Base-by-base conservation (phyloP, 768 basidiomycete genomes). In the Leccinum rimulosum region DNA sequence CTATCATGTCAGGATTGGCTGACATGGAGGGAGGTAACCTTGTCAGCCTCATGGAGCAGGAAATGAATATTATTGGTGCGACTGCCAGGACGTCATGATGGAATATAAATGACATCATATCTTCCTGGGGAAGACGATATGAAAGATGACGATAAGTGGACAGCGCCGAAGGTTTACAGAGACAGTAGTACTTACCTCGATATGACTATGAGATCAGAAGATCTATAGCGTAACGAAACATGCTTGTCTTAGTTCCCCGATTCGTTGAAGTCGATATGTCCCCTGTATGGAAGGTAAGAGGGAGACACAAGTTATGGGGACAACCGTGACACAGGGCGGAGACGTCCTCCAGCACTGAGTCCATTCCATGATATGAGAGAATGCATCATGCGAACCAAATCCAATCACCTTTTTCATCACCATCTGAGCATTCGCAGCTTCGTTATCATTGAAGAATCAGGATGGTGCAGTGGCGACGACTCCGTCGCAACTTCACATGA, bases 41-140 rank as follows among this genome's bases (percentile, higher is more conserved):
- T 30, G 66, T 57, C 56, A 68, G 64, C 67, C 58, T 56, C 57
- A 40, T 7, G 38, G 7, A 22, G 10, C 9, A 9, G 15, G 14
- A 4, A 15, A 35, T 50, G 48, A 33, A 40, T n/a, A 62, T 25
- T 12, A 14, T 14, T 17, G 15, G 40, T 50, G 17, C 6, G 14
- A 10, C 15, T 43, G 30, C 19, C 31, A 31, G 50, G 11, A 27
- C 14, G 45, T 52, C 28, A 56, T 6, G 52, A 55, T 19, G 22
- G 22, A 22, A 22, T 22, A 22, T 22, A 22, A 22, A 22, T 22
- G 9, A 19, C 12, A 30, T 38, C 12, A 17, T 4, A 15, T 35
- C 35, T 57, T 7, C 22, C 14, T 6, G 58, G 17, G 17, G 38
- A 30, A 22, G n/a, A 19, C 30, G 14, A 35, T 6, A 22, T 9